Conservation (phyloP, 768 basidiomycete genomes). For the Tulasnella sp. region DNA sequence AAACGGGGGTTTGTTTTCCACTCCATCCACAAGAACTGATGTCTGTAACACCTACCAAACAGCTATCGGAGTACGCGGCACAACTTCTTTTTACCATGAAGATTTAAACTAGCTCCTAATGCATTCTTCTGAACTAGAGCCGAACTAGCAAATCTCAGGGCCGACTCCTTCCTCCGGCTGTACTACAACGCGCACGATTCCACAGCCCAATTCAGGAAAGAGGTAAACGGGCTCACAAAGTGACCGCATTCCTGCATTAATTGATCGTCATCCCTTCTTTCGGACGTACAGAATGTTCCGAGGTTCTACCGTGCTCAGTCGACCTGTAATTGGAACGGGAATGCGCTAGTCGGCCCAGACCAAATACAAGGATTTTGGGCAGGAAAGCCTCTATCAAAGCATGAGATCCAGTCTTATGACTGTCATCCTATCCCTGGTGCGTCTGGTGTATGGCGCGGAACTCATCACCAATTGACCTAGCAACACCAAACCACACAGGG, state of each 20-base stretch:
- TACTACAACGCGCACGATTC: conserved; percentile 84
- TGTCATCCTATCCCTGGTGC: conserved; percentile 85
- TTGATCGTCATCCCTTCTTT: not conserved
- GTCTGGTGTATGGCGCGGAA: not conserved
- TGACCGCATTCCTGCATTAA: not conserved
- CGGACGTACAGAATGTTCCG: conserved; percentile 56
- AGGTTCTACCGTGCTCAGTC: conserved; percentile 77
- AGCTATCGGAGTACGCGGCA: not conserved
- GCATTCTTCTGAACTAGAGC: conserved; percentile 47
- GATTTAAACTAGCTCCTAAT: not conserved
- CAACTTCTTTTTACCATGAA: not conserved
- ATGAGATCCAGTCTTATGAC: conserved; percentile 83
- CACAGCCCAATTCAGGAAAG: conserved; percentile 48
- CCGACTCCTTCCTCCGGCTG: conserved; percentile 75
- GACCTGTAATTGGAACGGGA: conserved; percentile 82
- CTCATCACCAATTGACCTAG: not conserved
- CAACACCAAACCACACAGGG: not conserved
- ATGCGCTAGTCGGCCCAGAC: conserved; percentile 66
- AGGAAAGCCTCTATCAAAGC: conserved; percentile 50
- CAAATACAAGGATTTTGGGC: conserved; percentile 45
- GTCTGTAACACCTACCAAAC: not conserved
- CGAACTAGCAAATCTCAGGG: conserved; percentile 79
- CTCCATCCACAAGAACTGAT: not conserved
- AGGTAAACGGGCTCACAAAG: not conserved
- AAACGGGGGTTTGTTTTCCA: not conserved